These are phyloP conservation scores for Grosmannia huntii DNA, from an alignment of 2,329 filamentous ascomycete genomes.

Conservation along the genomic window DNA sequence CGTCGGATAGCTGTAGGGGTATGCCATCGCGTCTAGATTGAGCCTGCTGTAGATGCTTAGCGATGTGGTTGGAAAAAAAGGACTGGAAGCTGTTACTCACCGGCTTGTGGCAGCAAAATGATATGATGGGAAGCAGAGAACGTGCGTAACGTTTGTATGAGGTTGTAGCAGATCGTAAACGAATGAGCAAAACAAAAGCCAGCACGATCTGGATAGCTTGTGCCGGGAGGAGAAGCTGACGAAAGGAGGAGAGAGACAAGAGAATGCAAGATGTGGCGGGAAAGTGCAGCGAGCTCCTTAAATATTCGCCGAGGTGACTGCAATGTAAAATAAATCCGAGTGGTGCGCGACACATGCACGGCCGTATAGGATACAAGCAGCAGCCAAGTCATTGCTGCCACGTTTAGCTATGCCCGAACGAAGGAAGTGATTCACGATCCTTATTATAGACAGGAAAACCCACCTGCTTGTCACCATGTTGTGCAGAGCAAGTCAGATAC, in stretches of 20 bases:
- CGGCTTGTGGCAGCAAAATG: too few species aligned
- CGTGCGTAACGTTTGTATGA: too few species aligned
- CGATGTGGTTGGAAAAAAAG: neutral
- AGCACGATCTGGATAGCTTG: too few species aligned
- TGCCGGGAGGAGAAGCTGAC: neutral
- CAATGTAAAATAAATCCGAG: neutral
- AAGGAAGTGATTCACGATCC: neutral
- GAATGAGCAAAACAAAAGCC: too few species aligned
- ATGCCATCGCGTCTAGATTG: neutral
- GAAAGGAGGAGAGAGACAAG: neutral
- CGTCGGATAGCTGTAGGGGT: neutral
- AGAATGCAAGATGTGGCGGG: neutral
- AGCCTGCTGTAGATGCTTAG: neutral
- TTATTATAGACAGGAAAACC: neutral
- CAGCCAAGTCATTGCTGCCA: neutral
- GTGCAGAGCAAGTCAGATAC: neutral
- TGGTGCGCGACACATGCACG: neutral
- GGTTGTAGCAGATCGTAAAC: too few species aligned
- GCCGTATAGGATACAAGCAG: neutral
- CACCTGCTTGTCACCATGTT: neutral
- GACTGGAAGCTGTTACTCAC: neutral
- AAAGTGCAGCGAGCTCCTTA: neutral
- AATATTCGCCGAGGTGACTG: neutral
- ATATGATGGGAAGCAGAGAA: too few species aligned
- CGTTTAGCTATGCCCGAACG: neutral